Evolutionary conservation across 2,329 filamentous ascomycete species (phyloP), one percentile per base, ranked within the genome.

Genomic region (Aschersonia sp.): DNA sequence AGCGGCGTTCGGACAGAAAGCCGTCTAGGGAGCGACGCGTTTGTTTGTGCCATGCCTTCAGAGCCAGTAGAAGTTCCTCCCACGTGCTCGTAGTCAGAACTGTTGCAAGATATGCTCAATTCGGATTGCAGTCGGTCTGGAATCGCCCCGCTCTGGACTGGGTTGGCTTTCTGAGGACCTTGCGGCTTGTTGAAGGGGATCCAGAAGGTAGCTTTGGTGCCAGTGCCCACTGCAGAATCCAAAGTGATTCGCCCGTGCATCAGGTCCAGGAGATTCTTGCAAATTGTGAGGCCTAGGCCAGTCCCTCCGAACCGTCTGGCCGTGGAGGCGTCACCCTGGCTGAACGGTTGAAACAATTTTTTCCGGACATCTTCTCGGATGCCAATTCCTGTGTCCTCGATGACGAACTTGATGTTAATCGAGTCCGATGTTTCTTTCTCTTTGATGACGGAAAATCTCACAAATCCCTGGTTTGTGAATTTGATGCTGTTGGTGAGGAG

Each of bases 311-410:
- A 89, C n/a, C 79, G 74, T 47, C 85, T 71, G 14, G 85, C 84
- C 0, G 85, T 89, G 4, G 84, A 88, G 1, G 84, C 79, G 57
- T 90, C 86, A 5, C 85, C 85, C 61, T 92, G 86, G 51, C 80
- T 85, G 61, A 90, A 92, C 0, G 86, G 85, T 53, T 83, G 81
- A 64, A 90, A 92, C 1, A 90, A 68, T 39, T 75, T 75, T 56
- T 79, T 80, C 14, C 79, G 74, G 5, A 88, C 83, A 48, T 86
- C 81, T 44, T 88, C 81, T 53, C 87, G 82, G 33, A 90, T 89
- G 4, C 85, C 85, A 46, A 90, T 88, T 0, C 86, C 85, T 0
- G 83, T 86, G 54, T 92, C 86, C 59, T 85, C 77, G 5, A 92
- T 74, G 0, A 75, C 75, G 55, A 90, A 89, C 45, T 77, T 78